Base-by-base conservation (phyloP, 176 grass and related monocot species). In the Chrysopogon serrulatus region DNA sequence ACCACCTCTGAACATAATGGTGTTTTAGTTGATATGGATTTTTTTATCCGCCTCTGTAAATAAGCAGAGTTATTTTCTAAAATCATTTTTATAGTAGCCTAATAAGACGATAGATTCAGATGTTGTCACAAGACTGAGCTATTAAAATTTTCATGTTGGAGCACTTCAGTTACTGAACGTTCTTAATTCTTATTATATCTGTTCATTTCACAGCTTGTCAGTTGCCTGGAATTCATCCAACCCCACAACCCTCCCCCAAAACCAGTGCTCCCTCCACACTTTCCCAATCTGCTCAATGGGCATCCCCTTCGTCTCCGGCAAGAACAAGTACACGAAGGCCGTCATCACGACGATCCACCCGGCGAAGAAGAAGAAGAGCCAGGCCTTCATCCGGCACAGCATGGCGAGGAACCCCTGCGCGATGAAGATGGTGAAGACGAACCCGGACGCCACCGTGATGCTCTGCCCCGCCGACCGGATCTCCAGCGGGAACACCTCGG, bases 401-500 rank as follows among this genome's bases (percentile, higher is more conserved):
- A 56, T 56, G 51, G 51, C 8, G 21, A 56, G 51, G 19, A 56
- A 56, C 51, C 51, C 51, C 51, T 10, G 51, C 51, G 51, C 51
- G 51, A 56, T 56, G 51, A 56, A 56, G 51, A 56, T 56, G 21
- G 51, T 56, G 51, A 56, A 56, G 0, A 56, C 51, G 21, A 56
- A 56, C 8, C 51, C 51, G 2, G 19, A 56, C 51, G 49, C 49
- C 19, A 53, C 49, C 49, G 49, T 94, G 81, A 97, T 97, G 73
- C 95, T 97, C 88, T 97, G 95, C 19, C 95, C 95, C 1, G 95
- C 95, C 10, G 95, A 95, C 31, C 92, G 87, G 79, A 98, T 98
- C 83, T 98, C 95, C 31, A 95, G 84, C 68, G 95, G 95, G 76
- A 98, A 98, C 71, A 98, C 95, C 84, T 98, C 96, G 76, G 91